Conservation (phyloP, 371 early-diverging fungal genomes). For the Gilbertella persicaria region DNA sequence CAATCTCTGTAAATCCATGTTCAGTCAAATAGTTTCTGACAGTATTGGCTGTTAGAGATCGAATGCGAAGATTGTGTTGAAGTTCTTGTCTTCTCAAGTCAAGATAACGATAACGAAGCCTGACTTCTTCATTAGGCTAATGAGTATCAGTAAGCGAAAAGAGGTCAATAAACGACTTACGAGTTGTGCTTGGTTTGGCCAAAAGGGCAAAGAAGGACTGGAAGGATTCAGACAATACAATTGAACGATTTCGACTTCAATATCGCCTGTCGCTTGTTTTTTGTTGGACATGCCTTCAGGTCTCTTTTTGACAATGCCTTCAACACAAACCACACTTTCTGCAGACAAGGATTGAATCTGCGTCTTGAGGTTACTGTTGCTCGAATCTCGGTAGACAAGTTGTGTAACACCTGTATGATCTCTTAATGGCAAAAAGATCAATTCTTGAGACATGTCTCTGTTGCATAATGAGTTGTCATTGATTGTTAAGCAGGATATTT, state of each 20-base stretch:
- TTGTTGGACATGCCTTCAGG: constrained; percentile 54
- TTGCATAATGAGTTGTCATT: neutral
- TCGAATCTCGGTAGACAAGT: constrained; percentile 50
- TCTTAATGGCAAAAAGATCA: constrained; percentile 71
- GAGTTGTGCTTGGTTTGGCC: constrained; percentile 58
- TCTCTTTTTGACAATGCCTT: constrained; percentile 62
- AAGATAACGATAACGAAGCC: constrained; percentile 78
- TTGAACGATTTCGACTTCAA: constrained; percentile 71
- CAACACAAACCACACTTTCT: constrained; percentile 68
- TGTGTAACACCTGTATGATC: constrained; percentile 71
- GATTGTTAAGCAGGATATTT: neutral
- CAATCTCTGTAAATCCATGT: constrained; percentile 85
- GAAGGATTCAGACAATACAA: constrained; percentile 76
- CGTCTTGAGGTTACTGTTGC: constrained; percentile 24
- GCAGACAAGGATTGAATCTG: constrained; percentile 52
- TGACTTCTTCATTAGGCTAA: constrained; percentile 81
- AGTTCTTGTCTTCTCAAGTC: constrained; percentile 81
- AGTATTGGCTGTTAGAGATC: constrained; percentile 66
- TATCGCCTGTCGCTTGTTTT: constrained; percentile 58
- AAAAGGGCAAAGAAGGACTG: constrained; percentile 70
- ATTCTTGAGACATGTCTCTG: constrained; percentile 62
- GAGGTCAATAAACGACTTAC: constrained; percentile 34
- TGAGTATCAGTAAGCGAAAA: neutral
- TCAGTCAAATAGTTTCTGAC: constrained; percentile 66
- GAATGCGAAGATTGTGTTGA: constrained; percentile 72